Conservation (phyloP, 2,329 filamentous ascomycete species). For the Clonostachys sp. region DNA sequence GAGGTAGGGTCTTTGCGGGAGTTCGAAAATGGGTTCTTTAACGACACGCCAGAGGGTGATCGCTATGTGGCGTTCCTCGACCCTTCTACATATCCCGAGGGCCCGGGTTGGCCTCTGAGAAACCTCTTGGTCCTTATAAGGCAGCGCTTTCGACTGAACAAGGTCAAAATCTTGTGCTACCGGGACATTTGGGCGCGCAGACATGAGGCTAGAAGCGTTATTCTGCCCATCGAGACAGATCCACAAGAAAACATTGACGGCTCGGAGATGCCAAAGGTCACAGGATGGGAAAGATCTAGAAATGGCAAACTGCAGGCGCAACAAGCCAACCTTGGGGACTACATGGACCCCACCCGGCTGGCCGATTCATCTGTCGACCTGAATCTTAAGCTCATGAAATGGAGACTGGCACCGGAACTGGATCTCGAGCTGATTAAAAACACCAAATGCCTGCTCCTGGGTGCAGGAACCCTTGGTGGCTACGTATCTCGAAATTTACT, state of each 20-base stretch:
- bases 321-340: slow-evolving; percentile 79
- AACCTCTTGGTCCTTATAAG: slow-evolving; percentile 84
- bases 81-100: slow-evolving; percentile 81
- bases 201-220: slow-evolving; percentile 76
- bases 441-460: slow-evolving; percentile 84
- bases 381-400: slow-evolving; percentile 98
- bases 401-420: slow-evolving; percentile 86
- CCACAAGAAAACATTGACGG: slow-evolving; percentile 33
- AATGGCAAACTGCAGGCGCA: slow-evolving; percentile 73
- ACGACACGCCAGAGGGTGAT: slow-evolving; percentile 65
- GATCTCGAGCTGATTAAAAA: slow-evolving; percentile 85
- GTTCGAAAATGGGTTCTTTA: slow-evolving; percentile 87
- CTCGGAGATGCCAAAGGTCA: slow-evolving; percentile 75
- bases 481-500: slow-evolving; percentile 90
- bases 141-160: slow-evolving; percentile 72
- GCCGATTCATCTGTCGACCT: slow-evolving; percentile 94
- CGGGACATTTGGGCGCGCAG: slow-evolving; percentile 74
- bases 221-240: slow-evolving; percentile 63
- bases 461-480: slow-evolving; percentile 87
- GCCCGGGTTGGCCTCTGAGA: slow-evolving; percentile 88
- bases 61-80: slow-evolving; percentile 85
- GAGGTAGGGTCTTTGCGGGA: slow-evolving; percentile 68
- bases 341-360: slow-evolving; percentile 84
- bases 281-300: slow-evolving; percentile 88
- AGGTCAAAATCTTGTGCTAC: slow-evolving; percentile 84